Evolutionary conservation across 805 yeast species (phyloP), one percentile per base, ranked within the genome.

Genomic region (Starmerella apicola): DNA sequence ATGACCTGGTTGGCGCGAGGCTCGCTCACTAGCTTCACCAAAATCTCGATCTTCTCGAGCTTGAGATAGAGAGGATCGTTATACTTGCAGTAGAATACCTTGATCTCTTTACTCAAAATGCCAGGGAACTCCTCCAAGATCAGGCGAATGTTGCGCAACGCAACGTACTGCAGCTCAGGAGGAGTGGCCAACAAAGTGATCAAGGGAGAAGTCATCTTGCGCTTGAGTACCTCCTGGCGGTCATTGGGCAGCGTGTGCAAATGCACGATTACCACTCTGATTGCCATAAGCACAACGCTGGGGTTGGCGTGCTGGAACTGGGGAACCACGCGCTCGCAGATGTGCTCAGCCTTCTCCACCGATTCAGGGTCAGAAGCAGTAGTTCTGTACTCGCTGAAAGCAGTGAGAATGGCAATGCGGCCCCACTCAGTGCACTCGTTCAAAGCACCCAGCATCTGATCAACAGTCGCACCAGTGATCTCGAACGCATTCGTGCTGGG

Each of bases 361-460:
- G 68, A 72, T 2, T 56, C 52, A n/a, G n/a, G n/a, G n/a, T n/a
- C n/a, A n/a, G n/a, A n/a, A n/a, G n/a, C n/a, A n/a, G n/a, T n/a
- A 0, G 93, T 67, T 4, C 65, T 56, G 57, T 78, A 88, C 34
- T 79, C 86, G 5, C 84, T 70, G 48, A 91, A 63, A 1, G 95
- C 85, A 1, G 81, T 74, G 43, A 91, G 67, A 32, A 91, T 81
- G 1, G 96, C 74, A 49, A 91, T 81, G 54, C 98, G 72, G 9
- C 98, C 98, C 99, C 99, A 91, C 63, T 91, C 99, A 0, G 97
- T 86, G 63, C 97, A 88, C 63, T 91, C 99, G 59, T 88, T 88
- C 49, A 91, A 67, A 12, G 95, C 94, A 50, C 76, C 66, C 45
- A 91, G 65, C 45, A 91, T 70, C 57, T 77, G 81, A 37, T 61